Percentiles rank a stretch among this genome's conserved stretches.
These are phyloP conservation scores for Bombardia bombarda DNA, from an alignment of 495 filamentous ascomycete species.

Conservation along the genomic window DNA sequence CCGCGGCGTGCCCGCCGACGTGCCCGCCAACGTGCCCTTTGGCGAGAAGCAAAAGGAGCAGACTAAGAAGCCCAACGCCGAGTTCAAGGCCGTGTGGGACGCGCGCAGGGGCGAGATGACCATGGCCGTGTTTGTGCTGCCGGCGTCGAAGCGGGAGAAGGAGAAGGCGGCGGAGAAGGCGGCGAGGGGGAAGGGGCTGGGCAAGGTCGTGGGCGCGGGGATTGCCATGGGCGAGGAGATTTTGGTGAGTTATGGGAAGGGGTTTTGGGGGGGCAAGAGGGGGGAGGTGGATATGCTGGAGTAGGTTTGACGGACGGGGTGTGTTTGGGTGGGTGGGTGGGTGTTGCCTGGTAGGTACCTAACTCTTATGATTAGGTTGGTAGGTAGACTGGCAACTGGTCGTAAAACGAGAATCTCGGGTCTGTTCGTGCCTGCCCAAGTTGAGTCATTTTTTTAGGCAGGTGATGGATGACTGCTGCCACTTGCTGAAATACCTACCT, in stretches of 20 bases:
- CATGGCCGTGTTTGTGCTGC: constrained; percentile 57
- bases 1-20: constrained; percentile 50
- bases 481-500: too few species aligned
- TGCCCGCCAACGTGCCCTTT: too few species aligned
- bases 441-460: too few species aligned
- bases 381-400: too few species aligned
- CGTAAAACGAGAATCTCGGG: too few species aligned
- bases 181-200: constrained; percentile 59
- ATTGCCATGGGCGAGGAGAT: constrained; percentile 26
- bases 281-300: background rate
- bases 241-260: constrained; percentile 62
- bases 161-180: constrained; percentile 50
- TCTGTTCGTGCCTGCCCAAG: too few species aligned
- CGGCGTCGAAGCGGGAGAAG: constrained; percentile 48
- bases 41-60: constrained; percentile 14
- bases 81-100: constrained; percentile 52
- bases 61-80: constrained; percentile 55
- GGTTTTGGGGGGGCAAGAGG: constrained; percentile 41
- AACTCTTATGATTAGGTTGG: too few species aligned
- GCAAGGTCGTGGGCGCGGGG: constrained; percentile 9
- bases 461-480: too few species aligned
- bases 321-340: constrained; percentile 5
- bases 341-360: too few species aligned
- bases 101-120: constrained; percentile 35
- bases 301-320: constrained; percentile 10